Percentiles rank a stretch among this genome's conserved stretches.
These are phyloP conservation scores for Phylloporus sp. DNA, from an alignment of 768 basidiomycete species.

Conservation along the genomic window DNA sequence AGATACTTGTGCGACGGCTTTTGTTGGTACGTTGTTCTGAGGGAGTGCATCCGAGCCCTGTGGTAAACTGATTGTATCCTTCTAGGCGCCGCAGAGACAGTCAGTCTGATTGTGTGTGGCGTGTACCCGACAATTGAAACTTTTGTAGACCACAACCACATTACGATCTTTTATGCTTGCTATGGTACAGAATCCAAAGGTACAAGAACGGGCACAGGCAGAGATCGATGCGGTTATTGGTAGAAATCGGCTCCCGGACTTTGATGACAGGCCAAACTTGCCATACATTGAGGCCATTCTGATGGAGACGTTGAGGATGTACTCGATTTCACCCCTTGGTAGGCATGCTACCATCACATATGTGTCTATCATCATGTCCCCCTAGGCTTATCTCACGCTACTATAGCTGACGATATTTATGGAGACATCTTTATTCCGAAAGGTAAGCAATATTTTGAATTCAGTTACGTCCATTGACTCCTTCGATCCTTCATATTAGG, in stretches of 20 bases:
- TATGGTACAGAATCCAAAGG: constrained; percentile 30
- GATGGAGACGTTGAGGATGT: constrained; percentile 30
- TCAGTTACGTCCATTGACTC: neutral
- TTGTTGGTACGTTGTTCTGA: too few species aligned
- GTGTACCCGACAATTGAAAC: neutral
- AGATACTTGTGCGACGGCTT: too few species aligned
- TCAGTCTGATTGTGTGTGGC: neutral
- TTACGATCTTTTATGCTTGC: constrained; percentile 27
- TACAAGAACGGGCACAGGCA: constrained; percentile 27
- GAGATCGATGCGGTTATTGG: constrained; percentile 33
- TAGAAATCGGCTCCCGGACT: constrained; percentile 21
- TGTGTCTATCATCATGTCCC: neutral
- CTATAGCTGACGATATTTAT: neutral
- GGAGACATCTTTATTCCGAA: neutral
- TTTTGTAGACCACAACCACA: constrained; percentile 8
- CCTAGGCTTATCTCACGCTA: constrained; percentile 6
- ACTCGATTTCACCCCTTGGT: constrained; percentile 24
- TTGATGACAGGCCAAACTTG: constrained; percentile 20
- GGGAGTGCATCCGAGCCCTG: too few species aligned
- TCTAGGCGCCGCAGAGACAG: constrained; percentile 21
- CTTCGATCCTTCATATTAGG: neutral
- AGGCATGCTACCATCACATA: neutral
- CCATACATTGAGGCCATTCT: constrained; percentile 29
- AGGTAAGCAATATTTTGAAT: neutral
- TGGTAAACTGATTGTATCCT: neutral